phyloP scores from a whole-genome alignment of 2,329 filamentous ascomycete species.

The Penicillium sp. region DNA sequence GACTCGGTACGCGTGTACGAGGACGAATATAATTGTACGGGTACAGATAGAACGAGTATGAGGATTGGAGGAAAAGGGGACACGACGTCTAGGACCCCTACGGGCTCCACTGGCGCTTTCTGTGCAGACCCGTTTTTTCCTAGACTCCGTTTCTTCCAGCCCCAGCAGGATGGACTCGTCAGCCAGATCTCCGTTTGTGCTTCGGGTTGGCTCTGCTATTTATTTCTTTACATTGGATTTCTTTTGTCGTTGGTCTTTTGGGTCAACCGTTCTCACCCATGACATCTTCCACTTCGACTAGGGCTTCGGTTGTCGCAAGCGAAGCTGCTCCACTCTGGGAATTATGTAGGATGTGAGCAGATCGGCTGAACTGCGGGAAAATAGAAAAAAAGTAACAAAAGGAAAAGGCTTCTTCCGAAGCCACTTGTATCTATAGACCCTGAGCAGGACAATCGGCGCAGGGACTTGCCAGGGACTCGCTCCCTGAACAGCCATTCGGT shows the following conservation, averaged over 20 bases:
- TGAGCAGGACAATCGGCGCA: constrained; percentile 10
- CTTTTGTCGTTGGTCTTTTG: background rate
- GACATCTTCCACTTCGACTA: constrained; percentile 18
- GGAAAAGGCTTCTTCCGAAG: constrained; percentile 1
- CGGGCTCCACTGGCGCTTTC: constrained; percentile 18
- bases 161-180: constrained; percentile 18
- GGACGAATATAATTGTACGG: constrained; percentile 3
- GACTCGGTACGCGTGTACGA: too few relatives aligned
- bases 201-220: background rate
- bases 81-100: too few relatives aligned
- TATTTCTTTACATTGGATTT: background rate
- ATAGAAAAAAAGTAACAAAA: background rate
- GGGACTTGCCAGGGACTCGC: constrained; percentile 8
- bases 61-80: constrained; percentile 2
- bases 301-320: constrained; percentile 25
- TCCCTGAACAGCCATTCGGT: constrained; percentile 2
- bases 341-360: constrained; percentile 6
- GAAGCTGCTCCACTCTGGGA: constrained; percentile 14
- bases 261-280: background rate
- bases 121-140: constrained; percentile 26
- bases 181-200: constrained; percentile 12
- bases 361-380: constrained; percentile 24
- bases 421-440: constrained; percentile 15
- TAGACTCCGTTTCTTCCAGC: constrained; percentile 25
- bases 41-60: constrained; percentile 4